Evolutionary conservation across 2,329 filamentous ascomycete genomes (phyloP), one percentile per base, ranked within the genome.

Genomic region (Fusarium sp.): DNA sequence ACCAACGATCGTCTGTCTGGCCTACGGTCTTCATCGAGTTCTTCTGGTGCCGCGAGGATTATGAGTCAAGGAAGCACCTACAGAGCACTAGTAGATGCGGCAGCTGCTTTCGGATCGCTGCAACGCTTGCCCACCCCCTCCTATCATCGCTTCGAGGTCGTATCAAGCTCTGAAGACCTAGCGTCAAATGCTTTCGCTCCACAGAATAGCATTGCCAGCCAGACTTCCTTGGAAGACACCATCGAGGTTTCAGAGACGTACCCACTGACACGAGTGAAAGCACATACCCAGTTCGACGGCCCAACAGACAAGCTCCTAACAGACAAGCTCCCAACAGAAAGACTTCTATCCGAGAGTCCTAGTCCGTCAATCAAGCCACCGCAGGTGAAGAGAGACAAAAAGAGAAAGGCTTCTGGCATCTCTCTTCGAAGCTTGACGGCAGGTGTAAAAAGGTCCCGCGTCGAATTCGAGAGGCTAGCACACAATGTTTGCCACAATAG

Each of bases 1-100:
- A 68, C 64, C 33, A 77, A 78, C 24, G 73, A 77, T 54, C 63
- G 72, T 5, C 63, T 78, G 7, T 78, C 76, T 0, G 74, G 74
- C 23, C 73, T 80, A 21, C 64, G 69, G 11, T 63, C 60, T 16
- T 79, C 78, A 18, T 76, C 78, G 8, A 66, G 63, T 3, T 74
- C 74, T 9, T 65, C 70, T 23, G 55, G 48, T 11, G 50, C 50
- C 13, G 63, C 63, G 18, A 44, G 37, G 37, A 33, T 11, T 35
- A 64, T 57, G 21, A 61, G 54, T 20, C 60, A 60, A 37, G 66
- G 58, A n/a, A 74, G 65, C 21, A 50, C 58, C 6, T 50, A 69
- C 3, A 69, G 76, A 23, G 64, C 60, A 13, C 66, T 74, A 26
- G 55, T 68, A 15, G 76, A 79, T 39, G 70, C 76, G 26, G 66